Evolutionary conservation across 2,329 filamentous ascomycete genomes (phyloP), one percentile per base, ranked within the genome.

Genomic region (Ceratocystiopsis sp.): DNA sequence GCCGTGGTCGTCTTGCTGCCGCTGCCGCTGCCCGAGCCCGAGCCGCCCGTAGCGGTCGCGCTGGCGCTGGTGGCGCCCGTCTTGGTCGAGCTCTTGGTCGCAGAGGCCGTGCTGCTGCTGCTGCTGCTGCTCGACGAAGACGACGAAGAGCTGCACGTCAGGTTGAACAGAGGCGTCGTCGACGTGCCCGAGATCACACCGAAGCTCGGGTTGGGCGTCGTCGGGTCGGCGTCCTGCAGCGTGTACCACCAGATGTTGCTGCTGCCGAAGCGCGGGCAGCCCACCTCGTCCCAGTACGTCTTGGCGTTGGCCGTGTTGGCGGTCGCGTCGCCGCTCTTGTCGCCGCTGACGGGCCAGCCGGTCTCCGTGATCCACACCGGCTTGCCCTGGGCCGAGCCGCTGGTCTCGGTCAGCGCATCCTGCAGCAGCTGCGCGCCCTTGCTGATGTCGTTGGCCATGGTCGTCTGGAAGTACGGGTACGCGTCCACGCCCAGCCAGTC

Each of bases 311-410:
- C 63, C 32, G 63, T 49, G 34, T 67, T 77, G 7, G 86, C 67
- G 11, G 80, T 68, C 36, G 75, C 83, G 40, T 72, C 57, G 51
- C 76, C 77, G 48, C 70, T 62, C 1, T 64, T 68, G 50, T 71
- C 63, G 44, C 85, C 86, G 53, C 68, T 75, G 42, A 86, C 75
- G 40, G 86, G 85, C 75, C 83, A 91, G 50, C 86, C 86, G 15
- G 84, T 91, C 69, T 93, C 85, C 25, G 85, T 91, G 49, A 93
- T 71, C 83, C 83, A 91, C 52, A 93, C 72, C 16, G 73, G 66
- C 69, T 86, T 89, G 55, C 72, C 73, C 34, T 68, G 64, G 34
- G 73, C 68, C 38, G 67, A 77, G 15, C 57, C 61, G 48, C 70
- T 59, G 33, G 80, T 83, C 46, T 69, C 66, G 41, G 67, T 61